These are phyloP conservation scores for Phytophthora hibernalis DNA, from an alignment of 352 stramenopile genomes.

Conservation along the genomic window DNA sequence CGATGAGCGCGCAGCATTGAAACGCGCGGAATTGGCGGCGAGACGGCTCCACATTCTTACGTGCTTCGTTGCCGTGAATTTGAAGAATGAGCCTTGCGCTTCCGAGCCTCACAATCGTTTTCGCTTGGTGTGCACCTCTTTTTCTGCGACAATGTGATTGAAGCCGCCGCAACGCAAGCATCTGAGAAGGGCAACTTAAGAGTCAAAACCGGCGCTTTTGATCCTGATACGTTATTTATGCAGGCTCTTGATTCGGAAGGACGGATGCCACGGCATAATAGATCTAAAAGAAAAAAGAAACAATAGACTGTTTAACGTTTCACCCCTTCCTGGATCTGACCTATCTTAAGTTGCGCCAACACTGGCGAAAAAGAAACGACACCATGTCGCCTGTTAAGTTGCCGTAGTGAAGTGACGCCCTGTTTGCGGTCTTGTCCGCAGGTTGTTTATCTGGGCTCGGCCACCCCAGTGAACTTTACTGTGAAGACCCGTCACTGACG, in stretches of 20 bases:
- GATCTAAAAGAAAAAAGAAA: too few relatives aligned
- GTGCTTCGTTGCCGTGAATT: slow-evolving; percentile 20
- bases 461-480: too few relatives aligned
- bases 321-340: slow-evolving; percentile 3
- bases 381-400: slow-evolving; percentile 15
- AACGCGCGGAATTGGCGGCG: slow-evolving; percentile 27
- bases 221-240: not conserved
- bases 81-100: slow-evolving; percentile 34
- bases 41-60: slow-evolving; percentile 46
- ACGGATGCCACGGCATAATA: not conserved
- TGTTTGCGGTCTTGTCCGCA: not conserved
- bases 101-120: not conserved
- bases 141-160: slow-evolving; percentile 17
- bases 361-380: slow-evolving; percentile 23
- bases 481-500: not conserved
- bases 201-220: not conserved
- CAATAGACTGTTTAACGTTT: too few relatives aligned
- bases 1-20: slow-evolving; percentile 22
- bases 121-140: not conserved
- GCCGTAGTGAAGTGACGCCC: slow-evolving; percentile 1
- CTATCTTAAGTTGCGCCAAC: not conserved
- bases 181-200: too few relatives aligned
- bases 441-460: not conserved
- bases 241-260: not conserved
- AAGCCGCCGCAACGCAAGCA: too few relatives aligned